These are phyloP conservation scores for Pseudocercospora fuligena DNA, from an alignment of 2,329 filamentous ascomycete genomes.

Conservation along the genomic window DNA sequence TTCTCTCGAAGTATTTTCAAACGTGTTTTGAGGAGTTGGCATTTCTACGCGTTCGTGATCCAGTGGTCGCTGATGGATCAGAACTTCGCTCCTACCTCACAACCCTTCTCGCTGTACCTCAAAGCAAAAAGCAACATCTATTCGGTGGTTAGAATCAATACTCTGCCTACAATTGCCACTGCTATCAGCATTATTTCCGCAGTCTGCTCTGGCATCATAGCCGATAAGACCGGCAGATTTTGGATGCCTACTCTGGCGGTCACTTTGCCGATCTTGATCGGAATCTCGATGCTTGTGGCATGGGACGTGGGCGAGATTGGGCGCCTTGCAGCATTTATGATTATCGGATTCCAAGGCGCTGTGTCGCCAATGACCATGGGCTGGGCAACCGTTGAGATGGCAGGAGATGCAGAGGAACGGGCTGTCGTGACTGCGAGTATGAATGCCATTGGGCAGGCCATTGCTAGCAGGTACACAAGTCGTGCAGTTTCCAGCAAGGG, in stretches of 20 bases:
- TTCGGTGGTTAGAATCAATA: background rate
- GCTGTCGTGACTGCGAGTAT: constrained; percentile 51
- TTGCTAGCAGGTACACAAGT: constrained; percentile 49
- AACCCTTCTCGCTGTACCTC: background rate
- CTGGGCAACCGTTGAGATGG: constrained; percentile 17
- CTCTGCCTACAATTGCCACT: background rate
- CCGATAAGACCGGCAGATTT: background rate
- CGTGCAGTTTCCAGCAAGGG: constrained; percentile 45
- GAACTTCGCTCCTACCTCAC: background rate
- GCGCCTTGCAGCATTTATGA: background rate
- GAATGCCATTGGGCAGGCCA: constrained; percentile 51
- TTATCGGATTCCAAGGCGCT: constrained; percentile 45
- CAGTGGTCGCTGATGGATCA: background rate
- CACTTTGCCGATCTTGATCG: background rate
- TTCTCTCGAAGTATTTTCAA: background rate
- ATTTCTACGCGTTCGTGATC: background rate
- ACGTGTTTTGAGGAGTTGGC: background rate
- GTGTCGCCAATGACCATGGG: constrained; percentile 13
- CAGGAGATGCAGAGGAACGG: constrained; percentile 42
- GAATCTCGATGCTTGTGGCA: background rate
- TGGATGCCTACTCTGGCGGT: background rate
- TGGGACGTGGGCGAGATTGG: background rate
- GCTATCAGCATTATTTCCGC: background rate
- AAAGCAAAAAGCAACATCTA: background rate
- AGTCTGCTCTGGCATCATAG: background rate